A percentile compares a stretch with the other conserved stretches of the same genome.
These are phyloP conservation scores for Cichorium intybus DNA, from an alignment of 140 eudicot genomes.

Conservation along the genomic window DNA sequence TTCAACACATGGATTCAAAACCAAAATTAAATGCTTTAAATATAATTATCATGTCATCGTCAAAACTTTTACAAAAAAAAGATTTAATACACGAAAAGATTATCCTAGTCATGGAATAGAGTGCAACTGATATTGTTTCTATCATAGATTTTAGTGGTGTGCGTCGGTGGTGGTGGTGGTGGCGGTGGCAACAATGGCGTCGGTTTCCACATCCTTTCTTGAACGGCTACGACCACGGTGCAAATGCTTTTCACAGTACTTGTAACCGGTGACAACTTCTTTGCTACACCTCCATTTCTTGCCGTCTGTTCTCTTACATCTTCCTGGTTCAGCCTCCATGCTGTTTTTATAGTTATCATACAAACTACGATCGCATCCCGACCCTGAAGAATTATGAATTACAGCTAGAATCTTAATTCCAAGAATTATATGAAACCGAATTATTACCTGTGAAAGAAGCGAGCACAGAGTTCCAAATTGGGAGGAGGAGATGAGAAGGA, in stretches of 20 bases:
- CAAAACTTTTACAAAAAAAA: too few relatives aligned
- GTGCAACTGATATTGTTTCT: background rate
- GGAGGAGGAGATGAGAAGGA: slow-evolving; percentile 50
- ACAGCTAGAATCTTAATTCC: background rate
- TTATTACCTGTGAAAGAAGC: slow-evolving; percentile 31
- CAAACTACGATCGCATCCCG: slow-evolving; percentile 33
- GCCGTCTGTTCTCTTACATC: slow-evolving; percentile 63
- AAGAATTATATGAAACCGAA: background rate
- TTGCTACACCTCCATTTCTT: slow-evolving; percentile 62
- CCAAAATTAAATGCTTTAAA: background rate
- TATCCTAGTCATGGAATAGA: background rate
- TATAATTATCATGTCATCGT: background rate
- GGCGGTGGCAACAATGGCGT: background rate
- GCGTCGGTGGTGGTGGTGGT: background rate
- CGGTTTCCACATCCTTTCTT: slow-evolving; percentile 40
- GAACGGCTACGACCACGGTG: slow-evolving; percentile 49
- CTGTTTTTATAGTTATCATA: slow-evolving; percentile 28
- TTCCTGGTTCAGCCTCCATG: slow-evolving; percentile 58
- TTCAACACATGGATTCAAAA: background rate
- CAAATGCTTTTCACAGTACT: slow-evolving; percentile 50
- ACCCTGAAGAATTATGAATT: slow-evolving; percentile 4
- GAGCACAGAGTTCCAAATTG: slow-evolving; percentile 44
- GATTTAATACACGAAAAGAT: too few relatives aligned
- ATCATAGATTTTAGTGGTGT: slow-evolving; percentile 6
- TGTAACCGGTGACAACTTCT: slow-evolving; percentile 38